These are phyloP conservation scores for Mikania micrantha DNA, from an alignment of 129 eudicot species.

Conservation along the genomic window DNA sequence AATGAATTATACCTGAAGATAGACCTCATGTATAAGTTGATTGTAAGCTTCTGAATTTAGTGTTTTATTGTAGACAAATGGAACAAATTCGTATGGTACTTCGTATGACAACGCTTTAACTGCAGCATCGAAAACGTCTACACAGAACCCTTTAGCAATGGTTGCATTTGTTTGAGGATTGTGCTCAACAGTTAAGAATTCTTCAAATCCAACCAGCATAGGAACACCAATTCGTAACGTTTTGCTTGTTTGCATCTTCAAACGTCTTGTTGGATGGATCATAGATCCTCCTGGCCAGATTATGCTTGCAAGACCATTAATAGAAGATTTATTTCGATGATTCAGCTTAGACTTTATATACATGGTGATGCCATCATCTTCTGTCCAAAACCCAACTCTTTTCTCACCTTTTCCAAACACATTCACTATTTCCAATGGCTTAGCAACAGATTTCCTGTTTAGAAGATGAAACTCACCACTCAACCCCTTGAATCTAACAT, in stretches of 20 bases:
- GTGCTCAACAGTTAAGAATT: neutral
- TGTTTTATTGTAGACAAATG: neutral
- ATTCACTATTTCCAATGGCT: neutral
- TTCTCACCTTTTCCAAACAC: neutral
- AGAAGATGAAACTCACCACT: conserved; percentile 34
- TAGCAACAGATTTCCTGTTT: conserved; percentile 1
- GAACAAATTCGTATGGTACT: conserved; percentile 1
- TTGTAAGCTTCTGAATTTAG: neutral
- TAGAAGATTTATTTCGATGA: neutral
- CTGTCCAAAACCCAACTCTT: neutral
- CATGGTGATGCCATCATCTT: neutral
- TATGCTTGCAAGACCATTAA: neutral
- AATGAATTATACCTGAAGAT: neutral
- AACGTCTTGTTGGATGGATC: neutral
- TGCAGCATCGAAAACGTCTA: neutral
- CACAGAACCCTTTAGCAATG: neutral
- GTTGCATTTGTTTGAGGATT: neutral
- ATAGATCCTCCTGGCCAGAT: neutral
- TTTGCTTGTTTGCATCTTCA: neutral
- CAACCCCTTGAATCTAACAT: conserved; percentile 27
- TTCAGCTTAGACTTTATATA: neutral
- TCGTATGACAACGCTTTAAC: neutral
- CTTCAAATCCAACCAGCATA: neutral
- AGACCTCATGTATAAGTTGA: neutral
- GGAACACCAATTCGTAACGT: neutral